Conservation (phyloP, 148 eudicot species). For the Fallopia convolvulus region DNA sequence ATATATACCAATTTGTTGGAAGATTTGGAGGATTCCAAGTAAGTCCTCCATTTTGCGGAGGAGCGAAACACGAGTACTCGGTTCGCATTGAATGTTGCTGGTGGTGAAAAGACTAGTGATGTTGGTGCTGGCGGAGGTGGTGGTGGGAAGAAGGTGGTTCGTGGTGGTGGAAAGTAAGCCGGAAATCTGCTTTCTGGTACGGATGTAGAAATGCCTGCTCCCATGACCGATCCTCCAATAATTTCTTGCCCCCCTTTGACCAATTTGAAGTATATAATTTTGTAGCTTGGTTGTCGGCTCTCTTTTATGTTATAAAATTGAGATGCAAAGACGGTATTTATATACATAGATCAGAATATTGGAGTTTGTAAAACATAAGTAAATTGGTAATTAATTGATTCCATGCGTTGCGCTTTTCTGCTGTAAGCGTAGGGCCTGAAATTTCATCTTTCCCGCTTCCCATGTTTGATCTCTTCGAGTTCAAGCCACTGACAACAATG, state of each 20-base stretch:
- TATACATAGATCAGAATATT: not conserved
- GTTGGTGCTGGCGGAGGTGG: not conserved
- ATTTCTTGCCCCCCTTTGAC: not conserved
- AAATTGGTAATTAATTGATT: not conserved
- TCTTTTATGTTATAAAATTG: not conserved
- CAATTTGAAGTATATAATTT: not conserved
- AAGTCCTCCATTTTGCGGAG: not conserved
- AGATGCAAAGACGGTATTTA: not conserved
- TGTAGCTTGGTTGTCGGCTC: not conserved
- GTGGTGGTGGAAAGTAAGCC: slow-evolving; percentile 1
- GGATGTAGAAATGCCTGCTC: not conserved
- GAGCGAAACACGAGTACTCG: not conserved
- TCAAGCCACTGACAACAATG: too few relatives aligned
- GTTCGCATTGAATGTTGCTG: not conserved
- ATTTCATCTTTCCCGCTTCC: too few relatives aligned
- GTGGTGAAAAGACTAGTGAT: not conserved
- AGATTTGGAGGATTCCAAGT: slow-evolving; percentile 9
- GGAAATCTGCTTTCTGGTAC: not conserved
- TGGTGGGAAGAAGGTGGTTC: not conserved
- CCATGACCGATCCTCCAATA: not conserved
- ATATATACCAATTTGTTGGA: slow-evolving; percentile 9
- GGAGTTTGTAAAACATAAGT: not conserved
- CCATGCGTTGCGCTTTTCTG: too few relatives aligned
- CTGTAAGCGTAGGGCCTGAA: too few relatives aligned
- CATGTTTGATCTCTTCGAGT: too few relatives aligned